Percentiles rank a stretch among this genome's conserved stretches.
phyloP scores from a whole-genome alignment of 1,284 basidiomycete genomes.

The Cutaneotrichosporon sp. region DNA sequence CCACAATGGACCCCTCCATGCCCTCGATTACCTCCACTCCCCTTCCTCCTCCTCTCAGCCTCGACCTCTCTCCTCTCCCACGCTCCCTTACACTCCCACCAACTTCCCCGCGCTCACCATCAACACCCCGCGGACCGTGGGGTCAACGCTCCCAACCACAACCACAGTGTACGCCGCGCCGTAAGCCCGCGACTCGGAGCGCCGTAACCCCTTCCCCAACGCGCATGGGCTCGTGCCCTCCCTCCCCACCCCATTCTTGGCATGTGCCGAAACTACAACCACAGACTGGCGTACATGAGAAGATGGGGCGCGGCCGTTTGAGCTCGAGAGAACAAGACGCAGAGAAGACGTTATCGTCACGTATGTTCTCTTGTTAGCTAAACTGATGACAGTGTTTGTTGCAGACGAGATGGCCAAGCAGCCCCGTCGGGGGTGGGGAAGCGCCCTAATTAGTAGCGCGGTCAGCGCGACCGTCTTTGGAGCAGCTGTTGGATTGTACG shows the following conservation, averaged over 20 bases:
- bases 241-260: neutral
- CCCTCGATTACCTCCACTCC: neutral
- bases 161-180: constrained; percentile 5
- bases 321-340: neutral
- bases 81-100: neutral
- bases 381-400: constrained; percentile 8
- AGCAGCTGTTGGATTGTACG: constrained; percentile 41
- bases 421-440: neutral
- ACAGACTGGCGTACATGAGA: neutral
- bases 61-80: neutral
- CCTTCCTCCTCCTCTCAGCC: neutral
- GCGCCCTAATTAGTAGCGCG: constrained; percentile 23
- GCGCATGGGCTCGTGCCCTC: neutral
- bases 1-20: neutral
- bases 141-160: neutral
- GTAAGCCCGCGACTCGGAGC: neutral
- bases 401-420: constrained; percentile 8
- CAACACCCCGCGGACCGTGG: neutral
- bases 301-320: neutral
- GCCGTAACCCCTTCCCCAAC: constrained; percentile 3
- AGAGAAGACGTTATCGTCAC: neutral
- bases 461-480: constrained; percentile 35
- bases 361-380: neutral
- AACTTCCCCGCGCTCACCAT: neutral
- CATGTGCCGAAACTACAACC: neutral